phyloP scores from a whole-genome alignment of 202 grass and related monocot species.

The Carex arenaria region DNA sequence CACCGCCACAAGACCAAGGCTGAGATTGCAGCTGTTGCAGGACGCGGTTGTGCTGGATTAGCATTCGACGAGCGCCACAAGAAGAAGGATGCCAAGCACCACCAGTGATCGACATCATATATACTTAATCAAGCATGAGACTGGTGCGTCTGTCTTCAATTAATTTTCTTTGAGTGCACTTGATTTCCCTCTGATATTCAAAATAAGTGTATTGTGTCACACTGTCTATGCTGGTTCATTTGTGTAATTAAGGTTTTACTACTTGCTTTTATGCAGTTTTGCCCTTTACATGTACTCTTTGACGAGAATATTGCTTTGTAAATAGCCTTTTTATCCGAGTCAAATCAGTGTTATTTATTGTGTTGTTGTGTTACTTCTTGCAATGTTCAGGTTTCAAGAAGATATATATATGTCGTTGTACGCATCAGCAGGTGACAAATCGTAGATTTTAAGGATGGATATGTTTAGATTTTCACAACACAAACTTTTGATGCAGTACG shows the following conservation, averaged over 20 bases:
- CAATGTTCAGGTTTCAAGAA: background rate
- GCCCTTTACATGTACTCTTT: too few species aligned
- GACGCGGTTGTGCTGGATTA: conserved; percentile 35
- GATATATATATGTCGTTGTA: background rate
- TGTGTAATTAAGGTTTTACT: background rate
- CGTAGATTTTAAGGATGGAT: too few species aligned
- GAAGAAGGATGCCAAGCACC: conserved; percentile 64
- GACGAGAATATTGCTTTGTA: too few species aligned
- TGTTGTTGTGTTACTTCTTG: background rate
- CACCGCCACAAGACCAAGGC: conserved; percentile 49
- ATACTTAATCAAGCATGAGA: background rate
- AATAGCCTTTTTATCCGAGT: background rate
- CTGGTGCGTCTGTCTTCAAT: background rate
- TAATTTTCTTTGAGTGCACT: background rate
- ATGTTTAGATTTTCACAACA: too few species aligned
- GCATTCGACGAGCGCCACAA: conserved; percentile 60
- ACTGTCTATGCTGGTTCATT: background rate
- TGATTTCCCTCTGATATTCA: background rate
- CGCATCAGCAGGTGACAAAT: too few species aligned
- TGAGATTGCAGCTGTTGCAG: conserved; percentile 37
- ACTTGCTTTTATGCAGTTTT: background rate
- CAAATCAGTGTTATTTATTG: background rate
- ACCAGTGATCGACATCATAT: background rate
- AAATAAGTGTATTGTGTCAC: background rate
- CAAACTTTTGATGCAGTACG: background rate